These are phyloP conservation scores for Madurella fahalii DNA, from an alignment of 2,329 filamentous ascomycete species.

Conservation along the genomic window DNA sequence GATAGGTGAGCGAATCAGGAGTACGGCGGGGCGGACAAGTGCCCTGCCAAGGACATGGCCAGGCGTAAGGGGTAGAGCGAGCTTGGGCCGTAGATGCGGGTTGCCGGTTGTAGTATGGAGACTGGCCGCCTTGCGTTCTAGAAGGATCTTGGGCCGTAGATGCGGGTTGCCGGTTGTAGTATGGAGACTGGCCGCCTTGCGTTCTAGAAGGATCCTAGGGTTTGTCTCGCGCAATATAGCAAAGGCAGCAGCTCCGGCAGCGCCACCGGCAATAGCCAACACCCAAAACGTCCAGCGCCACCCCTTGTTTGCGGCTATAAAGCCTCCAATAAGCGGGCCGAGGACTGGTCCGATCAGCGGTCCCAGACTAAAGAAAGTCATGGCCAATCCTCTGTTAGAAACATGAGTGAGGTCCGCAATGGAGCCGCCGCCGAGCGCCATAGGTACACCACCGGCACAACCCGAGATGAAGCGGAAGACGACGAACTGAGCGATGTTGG, in stretches of 20 bases:
- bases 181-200: background rate
- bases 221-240: slow-evolving; percentile 1
- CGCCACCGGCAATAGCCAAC: background rate
- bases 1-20: slow-evolving; percentile 44
- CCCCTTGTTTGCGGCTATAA: background rate
- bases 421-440: slow-evolving; percentile 3
- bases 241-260: background rate
- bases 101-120: background rate
- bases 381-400: background rate
- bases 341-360: background rate
- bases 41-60: slow-evolving; percentile 34
- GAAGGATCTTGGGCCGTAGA: slow-evolving; percentile 34
- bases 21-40: slow-evolving; percentile 38
- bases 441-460: slow-evolving; percentile 1
- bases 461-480: slow-evolving; percentile 38
- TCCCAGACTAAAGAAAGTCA: background rate
- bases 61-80: background rate
- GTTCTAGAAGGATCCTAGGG: background rate
- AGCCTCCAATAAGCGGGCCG: background rate
- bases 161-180: too few species aligned
- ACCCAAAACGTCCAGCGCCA: slow-evolving; percentile 9
- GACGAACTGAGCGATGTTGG: slow-evolving; percentile 45
- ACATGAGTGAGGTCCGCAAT: background rate
- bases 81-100: slow-evolving; percentile 34
- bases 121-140: slow-evolving; percentile 1